Evolutionary conservation across 2,329 filamentous ascomycete genomes (phyloP).

Genomic region (Anisogramma anomala): DNA sequence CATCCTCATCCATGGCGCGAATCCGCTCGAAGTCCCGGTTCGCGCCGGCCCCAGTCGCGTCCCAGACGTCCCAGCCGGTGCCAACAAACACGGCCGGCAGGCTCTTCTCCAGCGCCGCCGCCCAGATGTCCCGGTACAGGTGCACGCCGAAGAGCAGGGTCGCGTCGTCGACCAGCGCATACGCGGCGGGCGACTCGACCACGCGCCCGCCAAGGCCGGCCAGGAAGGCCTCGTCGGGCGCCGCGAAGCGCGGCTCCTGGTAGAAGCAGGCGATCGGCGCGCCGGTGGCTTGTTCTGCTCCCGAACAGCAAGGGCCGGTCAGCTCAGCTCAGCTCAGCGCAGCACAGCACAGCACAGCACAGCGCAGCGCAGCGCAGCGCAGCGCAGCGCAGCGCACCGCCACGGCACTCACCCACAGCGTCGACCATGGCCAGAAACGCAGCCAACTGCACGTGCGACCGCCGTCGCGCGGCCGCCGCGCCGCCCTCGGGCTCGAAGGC

Average conservation of each 20-base stretch:
- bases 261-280: constrained; percentile 34
- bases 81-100: constrained; percentile 48
- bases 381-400: too few species aligned
- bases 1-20: constrained; percentile 22
- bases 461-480: constrained; percentile 32
- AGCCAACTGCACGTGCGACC: constrained; percentile 40
- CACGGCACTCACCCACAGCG: constrained; percentile 26
- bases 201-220: constrained; percentile 40
- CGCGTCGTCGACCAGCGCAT: constrained; percentile 32
- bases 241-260: constrained; percentile 43
- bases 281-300: constrained; percentile 17
- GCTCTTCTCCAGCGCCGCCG: constrained; percentile 32
- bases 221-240: constrained; percentile 40
- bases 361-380: neutral
- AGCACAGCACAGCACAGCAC: neutral
- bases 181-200: constrained; percentile 41
- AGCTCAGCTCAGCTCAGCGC: neutral
- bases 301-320: neutral
- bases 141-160: constrained; percentile 54
- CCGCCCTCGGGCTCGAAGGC: constrained; percentile 40
- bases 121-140: constrained; percentile 43
- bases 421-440: constrained; percentile 40
- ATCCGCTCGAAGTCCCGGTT: constrained; percentile 22
- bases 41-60: constrained; percentile 18
- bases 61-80: constrained; percentile 40